Evolutionary conservation across 169 alveolate species (phyloP).

Genomic region (Plasmodium chabaudi): DNA sequence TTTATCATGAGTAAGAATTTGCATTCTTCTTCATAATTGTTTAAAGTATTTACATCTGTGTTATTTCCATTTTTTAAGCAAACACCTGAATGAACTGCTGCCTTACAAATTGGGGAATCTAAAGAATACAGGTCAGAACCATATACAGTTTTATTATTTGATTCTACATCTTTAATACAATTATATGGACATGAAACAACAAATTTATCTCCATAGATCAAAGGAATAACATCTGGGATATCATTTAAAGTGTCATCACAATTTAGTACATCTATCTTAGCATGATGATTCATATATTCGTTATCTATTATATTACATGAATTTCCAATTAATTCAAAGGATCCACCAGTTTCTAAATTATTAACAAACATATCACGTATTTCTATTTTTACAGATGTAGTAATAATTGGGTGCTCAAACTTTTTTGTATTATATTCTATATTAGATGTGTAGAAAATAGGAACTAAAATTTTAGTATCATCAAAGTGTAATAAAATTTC

Average conservation of each 20-base stretch:
- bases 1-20: slow-evolving; percentile 21
- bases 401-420: slow-evolving; percentile 77
- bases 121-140: slow-evolving; percentile 60
- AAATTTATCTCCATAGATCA: slow-evolving; percentile 68
- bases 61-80: background rate
- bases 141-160: slow-evolving; percentile 13
- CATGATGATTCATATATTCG: slow-evolving; percentile 21
- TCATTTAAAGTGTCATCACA: slow-evolving; percentile 58
- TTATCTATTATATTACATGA: slow-evolving; percentile 46
- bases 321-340: slow-evolving; percentile 80
- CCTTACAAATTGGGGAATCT: slow-evolving; percentile 41
- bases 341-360: slow-evolving; percentile 81
- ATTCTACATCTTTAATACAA: slow-evolving; percentile 36
- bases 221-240: slow-evolving; percentile 70
- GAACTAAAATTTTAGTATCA: slow-evolving; percentile 75
- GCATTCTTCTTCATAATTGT: slow-evolving; percentile 3
- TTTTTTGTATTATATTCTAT: slow-evolving; percentile 74
- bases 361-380: slow-evolving; percentile 77
- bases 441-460: slow-evolving; percentile 81
- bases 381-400: slow-evolving; percentile 76
- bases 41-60: too few species aligned
- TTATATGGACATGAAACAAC: slow-evolving; percentile 72
- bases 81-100: slow-evolving; percentile 68
- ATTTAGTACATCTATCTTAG: slow-evolving; percentile 65
- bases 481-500: slow-evolving; percentile 79